Base-by-base conservation (phyloP, 192 early-diverging fungal species). In the Coemansia sp. region DNA sequence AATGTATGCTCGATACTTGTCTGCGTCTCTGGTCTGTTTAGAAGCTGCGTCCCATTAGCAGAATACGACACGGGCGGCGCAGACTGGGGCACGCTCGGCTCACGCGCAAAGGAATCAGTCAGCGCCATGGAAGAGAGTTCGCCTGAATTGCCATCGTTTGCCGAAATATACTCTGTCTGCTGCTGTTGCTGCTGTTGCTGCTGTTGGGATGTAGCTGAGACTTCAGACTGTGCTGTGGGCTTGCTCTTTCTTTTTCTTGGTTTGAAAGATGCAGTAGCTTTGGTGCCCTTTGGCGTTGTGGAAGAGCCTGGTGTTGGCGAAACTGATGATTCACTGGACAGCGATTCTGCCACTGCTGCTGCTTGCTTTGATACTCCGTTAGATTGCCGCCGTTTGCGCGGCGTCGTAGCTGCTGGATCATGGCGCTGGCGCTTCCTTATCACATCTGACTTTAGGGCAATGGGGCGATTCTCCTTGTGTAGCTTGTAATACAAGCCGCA, bases 401-500 rank as follows among this genome's bases (percentile, higher is more conserved):
- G 63, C 0, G 50, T 42, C 4, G 50, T n/a, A 3, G 68, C 15
- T 8, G 72, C 25, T 5, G 63, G 17, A 38, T 81, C 78, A 33
- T 72, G 74, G 38, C 97, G 92, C 70, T 96, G 94, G 33, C 97
- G 90, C 67, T 95, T 98, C 61, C 94, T 85, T 65, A 99, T 96
- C n/a, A 96, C 88, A 67, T 95, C 93, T 2, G 90, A 94, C 79
- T 94, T 96, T 59, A 99, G 83, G 50, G 85, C 84, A 17, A 93
- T 84, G 0, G 97, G 97, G 47, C 97, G 82, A 9, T 87, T 87
- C 30, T 92, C 89, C 38, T 93, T 92, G 75, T 99, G 97, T 17
- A 99, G 81, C 72, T 97, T 98, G 72, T 88, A 89, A 67, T 93
- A 99, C 42, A 99, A 67, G 0, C 97, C 97, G 65, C 97, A 99